Evolutionary conservation across 1,284 basidiomycete genomes (phyloP).

Genomic region (Marasmius sp.): DNA sequence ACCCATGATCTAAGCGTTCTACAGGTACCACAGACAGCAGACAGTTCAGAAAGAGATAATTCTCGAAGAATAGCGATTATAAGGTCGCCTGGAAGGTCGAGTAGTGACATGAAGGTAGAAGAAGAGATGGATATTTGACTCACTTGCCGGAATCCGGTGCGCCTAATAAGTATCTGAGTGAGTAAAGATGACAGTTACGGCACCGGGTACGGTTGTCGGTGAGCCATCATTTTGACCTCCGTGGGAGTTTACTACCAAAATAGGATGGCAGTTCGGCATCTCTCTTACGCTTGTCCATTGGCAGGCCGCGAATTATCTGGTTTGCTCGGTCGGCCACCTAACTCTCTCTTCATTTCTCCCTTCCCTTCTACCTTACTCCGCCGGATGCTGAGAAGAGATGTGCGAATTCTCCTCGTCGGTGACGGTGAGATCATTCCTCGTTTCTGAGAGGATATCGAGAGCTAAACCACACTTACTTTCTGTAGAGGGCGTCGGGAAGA

Average conservation of each 20-base stretch:
- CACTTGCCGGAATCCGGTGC: not conserved
- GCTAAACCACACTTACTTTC: constrained; percentile 13
- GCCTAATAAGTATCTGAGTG: no score
- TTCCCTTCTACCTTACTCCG: constrained; percentile 8
- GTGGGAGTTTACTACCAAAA: not conserved
- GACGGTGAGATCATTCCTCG: constrained; percentile 61
- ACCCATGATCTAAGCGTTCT: constrained; percentile 6
- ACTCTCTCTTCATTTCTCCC: constrained; percentile 1
- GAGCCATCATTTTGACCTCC: not conserved
- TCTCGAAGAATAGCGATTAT: constrained; percentile 52
- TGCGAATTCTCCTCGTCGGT: constrained; percentile 90
- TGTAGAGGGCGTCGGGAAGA: constrained; percentile 91
- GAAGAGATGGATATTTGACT: not conserved
- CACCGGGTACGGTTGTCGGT: not conserved
- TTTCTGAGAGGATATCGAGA: constrained; percentile 13
- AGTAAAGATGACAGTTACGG: not conserved
- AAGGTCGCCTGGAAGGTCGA: constrained; percentile 55
- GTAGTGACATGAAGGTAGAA: constrained; percentile 16
- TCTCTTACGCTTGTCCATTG: not conserved
- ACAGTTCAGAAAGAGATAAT: constrained; percentile 45
- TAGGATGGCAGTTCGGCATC: not conserved
- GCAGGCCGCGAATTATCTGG: not conserved
- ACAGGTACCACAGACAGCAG: constrained; percentile 40
- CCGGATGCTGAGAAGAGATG: constrained; percentile 77
- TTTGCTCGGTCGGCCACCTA: constrained; percentile 3